These are phyloP conservation scores for Pelagophyceae sp. DNA, from an alignment of 352 stramenopile species.

Conservation along the genomic window DNA sequence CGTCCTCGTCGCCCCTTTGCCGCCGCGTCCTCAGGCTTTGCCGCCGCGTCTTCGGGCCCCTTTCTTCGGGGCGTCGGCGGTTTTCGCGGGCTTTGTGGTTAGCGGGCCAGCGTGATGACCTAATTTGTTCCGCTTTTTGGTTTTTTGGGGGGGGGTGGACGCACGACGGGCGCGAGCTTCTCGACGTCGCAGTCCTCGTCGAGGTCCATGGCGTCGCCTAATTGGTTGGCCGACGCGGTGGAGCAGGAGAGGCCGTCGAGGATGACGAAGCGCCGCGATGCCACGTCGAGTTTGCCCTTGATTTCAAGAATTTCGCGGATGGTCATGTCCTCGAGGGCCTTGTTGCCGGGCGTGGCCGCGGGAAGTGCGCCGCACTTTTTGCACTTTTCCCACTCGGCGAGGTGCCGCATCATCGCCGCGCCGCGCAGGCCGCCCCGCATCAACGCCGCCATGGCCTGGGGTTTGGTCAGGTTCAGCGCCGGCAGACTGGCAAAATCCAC, in stretches of 20 bases:
- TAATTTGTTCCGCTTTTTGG: too few relatives aligned
- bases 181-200: constrained; percentile 14
- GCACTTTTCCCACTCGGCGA: background rate
- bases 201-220: background rate
- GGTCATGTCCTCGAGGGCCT: background rate
- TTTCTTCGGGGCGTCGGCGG: too few relatives aligned
- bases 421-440: background rate
- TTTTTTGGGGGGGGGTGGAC: too few relatives aligned
- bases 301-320: background rate
- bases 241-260: constrained; percentile 16
- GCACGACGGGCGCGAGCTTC: constrained; percentile 15
- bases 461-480: background rate
- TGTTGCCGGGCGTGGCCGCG: background rate
- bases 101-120: too few relatives aligned
- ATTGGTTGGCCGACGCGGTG: background rate
- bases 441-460: background rate
- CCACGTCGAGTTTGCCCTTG: constrained; percentile 11
- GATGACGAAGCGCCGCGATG: background rate
- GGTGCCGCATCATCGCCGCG: constrained; percentile 3
- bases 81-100: too few relatives aligned
- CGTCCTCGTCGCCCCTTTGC: too few relatives aligned
- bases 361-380: background rate
- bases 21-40: too few relatives aligned
- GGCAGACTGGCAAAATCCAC: constrained; percentile 2
- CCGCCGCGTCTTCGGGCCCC: too few relatives aligned